Evolutionary conservation across 495 filamentous ascomycete species (phyloP), one percentile per base, ranked within the genome.

Genomic region (Aspergillus cristatus): DNA sequence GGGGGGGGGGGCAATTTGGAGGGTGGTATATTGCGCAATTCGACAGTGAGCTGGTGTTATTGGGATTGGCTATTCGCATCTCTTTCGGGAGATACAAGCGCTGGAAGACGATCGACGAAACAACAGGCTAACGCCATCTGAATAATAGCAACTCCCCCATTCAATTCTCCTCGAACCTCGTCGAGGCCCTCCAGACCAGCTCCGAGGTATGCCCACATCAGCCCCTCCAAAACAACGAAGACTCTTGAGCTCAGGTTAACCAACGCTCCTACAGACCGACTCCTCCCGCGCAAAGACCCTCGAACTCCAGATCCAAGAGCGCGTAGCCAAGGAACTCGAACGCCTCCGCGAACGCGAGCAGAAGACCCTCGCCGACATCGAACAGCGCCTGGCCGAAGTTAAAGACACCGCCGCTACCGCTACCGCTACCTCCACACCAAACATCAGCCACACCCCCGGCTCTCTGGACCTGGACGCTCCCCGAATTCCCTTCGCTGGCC

Each of bases 301-400:
- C 55, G 91, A 98, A 62, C 78, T 93, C 42, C 78, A 86, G 46
- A 82, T 96, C 55, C 87, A 96, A 67, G 63, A 72, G 47, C 93
- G 93, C 63, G 86, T 97, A 43, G 73, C 78, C 50, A 65, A 76
- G 45, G 93, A 97, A 62, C 81, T 98, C 34, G 71, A 81, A 46
- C 78, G 79, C 35, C 76, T 94, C 37, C 71, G 70, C 46, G 70
- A 78, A 18, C 75, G 82, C 39, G 71, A 79, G 50, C 68, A 73
- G 36, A 55, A 71, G 43, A 72, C 74, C 42, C 68, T 76, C 40
- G 54, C 65, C 52, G 54, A 69, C 44, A 64, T 67, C 50, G 66
- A 74, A 35, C 83, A 76, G 59, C 62, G 75, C 35, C 70, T 76
- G 14, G 51, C 64, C 13, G 58, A 62, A 40, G 50, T 56, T 14